phyloP scores from a whole-genome alignment of 192 early-diverging fungal genomes.

The Gonapodya prolifera region DNA sequence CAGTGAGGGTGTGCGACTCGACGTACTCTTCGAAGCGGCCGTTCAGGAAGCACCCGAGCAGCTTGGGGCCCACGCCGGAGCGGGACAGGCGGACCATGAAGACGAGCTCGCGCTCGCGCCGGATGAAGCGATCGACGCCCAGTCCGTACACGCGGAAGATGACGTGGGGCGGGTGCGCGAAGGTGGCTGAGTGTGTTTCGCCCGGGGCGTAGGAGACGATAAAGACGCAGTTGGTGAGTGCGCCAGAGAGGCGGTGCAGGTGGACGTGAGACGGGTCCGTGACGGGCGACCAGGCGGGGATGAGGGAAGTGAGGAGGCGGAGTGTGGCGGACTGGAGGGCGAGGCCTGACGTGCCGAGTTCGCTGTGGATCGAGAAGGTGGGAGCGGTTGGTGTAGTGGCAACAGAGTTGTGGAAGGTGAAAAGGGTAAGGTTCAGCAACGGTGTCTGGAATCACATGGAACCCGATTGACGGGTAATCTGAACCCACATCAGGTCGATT shows the following conservation, averaged over 20 bases:
- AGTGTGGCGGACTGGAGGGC: background rate
- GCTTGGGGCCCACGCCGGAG: constrained; percentile 56
- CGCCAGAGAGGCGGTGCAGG: background rate
- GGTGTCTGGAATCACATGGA: background rate
- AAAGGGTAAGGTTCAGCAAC: no score
- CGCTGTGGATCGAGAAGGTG: background rate
- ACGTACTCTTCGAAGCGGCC: constrained; percentile 79
- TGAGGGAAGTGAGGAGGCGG: background rate
- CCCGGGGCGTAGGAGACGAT: background rate
- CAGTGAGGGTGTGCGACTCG: constrained; percentile 55
- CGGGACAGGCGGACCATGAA: constrained; percentile 60
- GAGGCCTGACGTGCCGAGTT: background rate
- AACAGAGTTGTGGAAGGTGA: no score
- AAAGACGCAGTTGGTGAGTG: background rate
- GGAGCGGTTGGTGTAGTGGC: no score
- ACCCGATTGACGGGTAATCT: no score
- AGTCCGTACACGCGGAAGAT: constrained; percentile 68
- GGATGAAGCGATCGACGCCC: constrained; percentile 63
- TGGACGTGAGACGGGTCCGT: background rate
- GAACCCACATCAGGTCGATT: background rate
- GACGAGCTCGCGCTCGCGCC: constrained; percentile 65
- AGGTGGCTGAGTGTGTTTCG: background rate
- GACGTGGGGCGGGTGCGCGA: background rate
- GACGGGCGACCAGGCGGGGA: background rate
- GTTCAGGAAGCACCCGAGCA: constrained; percentile 69